A percentile compares a stretch with the other conserved stretches of the same genome.
Evolutionary conservation across 495 filamentous ascomycete genomes (phyloP).

Genomic region (Aspergillus panamensis): DNA sequence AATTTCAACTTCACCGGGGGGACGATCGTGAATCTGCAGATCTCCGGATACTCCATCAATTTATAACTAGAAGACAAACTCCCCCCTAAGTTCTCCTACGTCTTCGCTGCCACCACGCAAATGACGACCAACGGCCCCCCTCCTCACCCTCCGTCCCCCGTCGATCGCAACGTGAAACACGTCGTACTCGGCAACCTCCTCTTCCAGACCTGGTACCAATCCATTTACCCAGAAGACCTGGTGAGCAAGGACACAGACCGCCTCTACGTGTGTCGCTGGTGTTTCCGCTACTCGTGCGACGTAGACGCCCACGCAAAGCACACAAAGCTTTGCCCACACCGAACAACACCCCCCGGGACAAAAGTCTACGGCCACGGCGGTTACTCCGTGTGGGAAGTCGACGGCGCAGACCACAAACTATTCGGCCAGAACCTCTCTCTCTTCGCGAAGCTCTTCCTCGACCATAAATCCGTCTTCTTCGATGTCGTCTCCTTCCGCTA

Average conservation of each 20-base stretch:
- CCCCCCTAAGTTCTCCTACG: not conserved
- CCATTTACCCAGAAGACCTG: conserved; percentile 73
- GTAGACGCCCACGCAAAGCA: conserved; percentile 56
- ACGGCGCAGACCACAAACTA: conserved; percentile 83
- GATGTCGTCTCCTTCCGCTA: conserved; percentile 94
- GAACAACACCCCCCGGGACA: conserved; percentile 40
- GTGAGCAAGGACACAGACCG: conserved; percentile 58
- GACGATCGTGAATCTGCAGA: not conserved
- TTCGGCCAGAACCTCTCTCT: conserved; percentile 94
- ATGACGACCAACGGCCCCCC: conserved; percentile 33
- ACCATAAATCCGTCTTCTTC: conserved; percentile 98
- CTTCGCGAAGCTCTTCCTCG: conserved; percentile 96
- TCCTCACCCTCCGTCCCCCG: conserved; percentile 32
- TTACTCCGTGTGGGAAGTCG: conserved; percentile 81
- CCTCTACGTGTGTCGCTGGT: conserved; percentile 86
- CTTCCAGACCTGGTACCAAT: conserved; percentile 78
- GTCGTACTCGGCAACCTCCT: conserved; percentile 70
- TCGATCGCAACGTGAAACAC: conserved; percentile 65
- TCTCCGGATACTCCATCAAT: not conserved
- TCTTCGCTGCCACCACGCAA: not conserved
- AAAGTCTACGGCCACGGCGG: conserved; percentile 57
- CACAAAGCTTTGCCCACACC: conserved; percentile 37
- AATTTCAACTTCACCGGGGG: not conserved
- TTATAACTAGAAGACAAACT: not conserved
- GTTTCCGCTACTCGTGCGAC: conserved; percentile 87